Evolutionary conservation across 2,329 filamentous ascomycete species (phyloP).

Genomic region (Colletotrichum sp.): DNA sequence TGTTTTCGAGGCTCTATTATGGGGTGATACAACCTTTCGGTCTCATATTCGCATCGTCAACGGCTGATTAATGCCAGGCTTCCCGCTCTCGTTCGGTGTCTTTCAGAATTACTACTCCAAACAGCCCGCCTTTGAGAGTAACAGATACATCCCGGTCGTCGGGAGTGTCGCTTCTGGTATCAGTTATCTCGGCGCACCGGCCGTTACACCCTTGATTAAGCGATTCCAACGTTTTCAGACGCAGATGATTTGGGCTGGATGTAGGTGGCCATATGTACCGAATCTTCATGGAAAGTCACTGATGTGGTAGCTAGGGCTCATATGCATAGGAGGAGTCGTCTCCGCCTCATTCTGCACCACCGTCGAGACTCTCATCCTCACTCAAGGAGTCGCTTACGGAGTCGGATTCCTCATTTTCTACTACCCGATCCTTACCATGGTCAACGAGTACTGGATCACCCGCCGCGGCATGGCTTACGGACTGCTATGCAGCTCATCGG

Average conservation of each 20-base stretch:
- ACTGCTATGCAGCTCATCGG: conserved; percentile 52
- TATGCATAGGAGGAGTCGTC: conserved; percentile 42
- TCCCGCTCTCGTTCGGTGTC: conserved; percentile 34
- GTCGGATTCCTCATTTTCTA: conserved; percentile 43
- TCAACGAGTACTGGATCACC: conserved; percentile 52
- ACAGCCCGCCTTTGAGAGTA: conserved; percentile 29
- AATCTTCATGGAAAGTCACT: not conserved
- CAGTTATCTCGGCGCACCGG: conserved; percentile 36
- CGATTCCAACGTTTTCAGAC: conserved; percentile 36
- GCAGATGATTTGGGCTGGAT: conserved; percentile 38
- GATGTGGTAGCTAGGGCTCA: conserved; percentile 29
- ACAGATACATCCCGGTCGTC: conserved; percentile 29
- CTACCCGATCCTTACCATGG: conserved; percentile 39
- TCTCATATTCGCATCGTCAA: not conserved
- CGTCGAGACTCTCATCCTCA: conserved; percentile 39
- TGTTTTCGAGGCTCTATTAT: conserved; percentile 30
- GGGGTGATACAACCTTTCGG: conserved; percentile 20
- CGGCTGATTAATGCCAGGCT: conserved; percentile 22
- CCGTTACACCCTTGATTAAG: conserved; percentile 35
- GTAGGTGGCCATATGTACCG: accelerated
- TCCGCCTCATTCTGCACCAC: conserved; percentile 36
- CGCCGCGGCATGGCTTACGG: conserved; percentile 53
- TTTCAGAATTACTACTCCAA: conserved; percentile 34
- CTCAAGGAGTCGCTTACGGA: conserved; percentile 40
- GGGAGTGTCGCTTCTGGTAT: conserved; percentile 34